Conservation (phyloP, 441 rosid species). For the Bocquillonia castaneifolia region DNA sequence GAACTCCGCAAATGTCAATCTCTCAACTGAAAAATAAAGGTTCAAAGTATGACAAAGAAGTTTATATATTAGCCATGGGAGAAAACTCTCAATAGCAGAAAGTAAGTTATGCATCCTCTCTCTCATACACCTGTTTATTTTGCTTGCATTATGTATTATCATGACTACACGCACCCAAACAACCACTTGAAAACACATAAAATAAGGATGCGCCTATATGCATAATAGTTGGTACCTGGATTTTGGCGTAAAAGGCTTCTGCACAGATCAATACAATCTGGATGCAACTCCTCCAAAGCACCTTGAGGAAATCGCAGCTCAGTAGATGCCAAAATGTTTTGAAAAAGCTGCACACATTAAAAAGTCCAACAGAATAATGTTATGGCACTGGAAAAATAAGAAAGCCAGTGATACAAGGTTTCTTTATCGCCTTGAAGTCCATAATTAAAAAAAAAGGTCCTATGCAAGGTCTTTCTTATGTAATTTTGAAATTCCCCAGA, state of each 20-base stretch:
- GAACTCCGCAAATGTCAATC: constrained; percentile 67
- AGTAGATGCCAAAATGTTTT: constrained; percentile 61
- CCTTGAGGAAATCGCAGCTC: constrained; percentile 68
- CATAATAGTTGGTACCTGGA: constrained; percentile 42
- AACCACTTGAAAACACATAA: constrained; percentile 1
- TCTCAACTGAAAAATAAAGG: constrained; percentile 49
- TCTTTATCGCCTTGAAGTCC: constrained; percentile 1
- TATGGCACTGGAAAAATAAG: constrained; percentile 15
- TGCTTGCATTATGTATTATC: background rate
- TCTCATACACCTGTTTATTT: background rate
- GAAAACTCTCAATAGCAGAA: constrained; percentile 13
- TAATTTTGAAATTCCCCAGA: constrained; percentile 5
- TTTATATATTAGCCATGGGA: background rate
- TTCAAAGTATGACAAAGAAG: constrained; percentile 5
- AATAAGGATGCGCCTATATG: background rate
- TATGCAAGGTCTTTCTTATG: background rate
- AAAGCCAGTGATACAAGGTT: constrained; percentile 5
- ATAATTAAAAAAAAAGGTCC: constrained; percentile 8
- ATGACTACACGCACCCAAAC: background rate
- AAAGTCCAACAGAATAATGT: constrained; percentile 14
- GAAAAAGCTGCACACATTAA: constrained; percentile 58
- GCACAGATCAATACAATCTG: constrained; percentile 76
- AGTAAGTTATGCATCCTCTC: background rate
- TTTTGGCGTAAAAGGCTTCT: constrained; percentile 62
- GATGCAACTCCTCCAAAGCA: constrained; percentile 50